Base-by-base conservation (phyloP, 495 filamentous ascomycete genomes). In the Daldinia loculata region DNA sequence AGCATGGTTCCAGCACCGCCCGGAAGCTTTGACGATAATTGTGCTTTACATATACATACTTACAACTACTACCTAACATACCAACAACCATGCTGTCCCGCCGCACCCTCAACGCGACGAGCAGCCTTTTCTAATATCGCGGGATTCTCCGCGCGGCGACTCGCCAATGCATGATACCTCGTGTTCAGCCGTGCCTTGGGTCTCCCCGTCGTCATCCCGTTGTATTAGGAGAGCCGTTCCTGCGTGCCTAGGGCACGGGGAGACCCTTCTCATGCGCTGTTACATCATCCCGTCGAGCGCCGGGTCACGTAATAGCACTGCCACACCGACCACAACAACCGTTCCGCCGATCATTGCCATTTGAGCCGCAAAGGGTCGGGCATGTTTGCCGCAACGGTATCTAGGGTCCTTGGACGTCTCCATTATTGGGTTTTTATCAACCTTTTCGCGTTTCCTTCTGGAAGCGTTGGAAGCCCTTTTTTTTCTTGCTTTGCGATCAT, bases 101-200 rank as follows among this genome's bases (percentile, higher is more conserved):
- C 45, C 43, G n/a, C 48, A 27, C 48, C 9, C 32, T 36, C 38
- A 29, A 63, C 53, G 22, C 43, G 53, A 50, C 7, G 5, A 22
- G 4, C 9, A 24, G 8, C 1, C 11, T 26, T 6, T 27, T 34
- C 34, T 38, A 30, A 57, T 53, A 30, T 52, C 52, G 50, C 48
- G 63, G 30, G 48, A 72, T 66, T 43, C 61, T 58, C 65, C 61
- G 48, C 56, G 65, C 48, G 50, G 66, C 70, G 65, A 62, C 41
- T 66, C 61, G 61, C 52, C 61, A 69, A 72, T 72, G 70, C 70
- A 72, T 32, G 32, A 50, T 30, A 66, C 61, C 70, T 72, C 70
- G 70, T 72, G 70, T 72, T 67, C 64, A 68, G 24, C 70, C 50
- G 70, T 65, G 41, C 12, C 41, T 60, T 66, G 60, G 65, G 63